These are phyloP conservation scores for Exophiala spinifera DNA, from an alignment of 2,329 filamentous ascomycete species.

Conservation along the genomic window DNA sequence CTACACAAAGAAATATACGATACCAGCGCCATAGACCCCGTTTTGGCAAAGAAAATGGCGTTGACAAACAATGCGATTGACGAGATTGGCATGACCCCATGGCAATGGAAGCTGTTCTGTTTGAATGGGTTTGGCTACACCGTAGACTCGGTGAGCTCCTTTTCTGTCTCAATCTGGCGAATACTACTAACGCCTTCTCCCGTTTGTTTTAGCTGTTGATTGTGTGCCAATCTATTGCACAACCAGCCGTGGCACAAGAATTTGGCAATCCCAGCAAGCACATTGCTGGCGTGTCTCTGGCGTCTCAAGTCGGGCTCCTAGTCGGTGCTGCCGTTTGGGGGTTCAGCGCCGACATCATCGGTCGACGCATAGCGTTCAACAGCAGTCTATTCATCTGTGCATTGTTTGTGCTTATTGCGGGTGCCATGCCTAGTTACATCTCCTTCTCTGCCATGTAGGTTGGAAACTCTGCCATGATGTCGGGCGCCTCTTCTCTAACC, in stretches of 20 bases:
- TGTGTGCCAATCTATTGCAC: slow-evolving; percentile 28
- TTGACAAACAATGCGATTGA: slow-evolving; percentile 44
- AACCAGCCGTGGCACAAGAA: slow-evolving; percentile 29
- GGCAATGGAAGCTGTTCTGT: slow-evolving; percentile 59
- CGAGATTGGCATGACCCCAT: slow-evolving; percentile 59
- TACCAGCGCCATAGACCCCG: slow-evolving; percentile 32
- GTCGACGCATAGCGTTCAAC: slow-evolving; percentile 66
- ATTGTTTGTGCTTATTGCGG: slow-evolving; percentile 61
- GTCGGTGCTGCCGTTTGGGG: slow-evolving; percentile 62
- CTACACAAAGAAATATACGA: slow-evolving; percentile 20
- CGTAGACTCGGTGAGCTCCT: slow-evolving; percentile 36
- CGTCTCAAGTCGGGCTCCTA: slow-evolving; percentile 42
- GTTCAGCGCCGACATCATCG: slow-evolving; percentile 63
- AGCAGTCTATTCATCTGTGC: slow-evolving; percentile 61
- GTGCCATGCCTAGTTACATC: slow-evolving; percentile 59
- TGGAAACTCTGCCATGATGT: background rate
- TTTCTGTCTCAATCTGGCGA: background rate
- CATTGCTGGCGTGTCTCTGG: slow-evolving; percentile 37
- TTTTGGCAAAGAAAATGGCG: slow-evolving; percentile 39
- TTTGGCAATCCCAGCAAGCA: slow-evolving; percentile 20
- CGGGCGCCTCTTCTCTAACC: background rate
- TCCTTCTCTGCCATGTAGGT: slow-evolving; percentile 21
- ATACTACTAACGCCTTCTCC: slow-evolving; percentile 2
- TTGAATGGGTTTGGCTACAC: slow-evolving; percentile 59
- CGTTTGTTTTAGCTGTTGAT: slow-evolving; percentile 38